These are phyloP conservation scores for Suhomyces maxii DNA, from an alignment of 1,139 yeast species.

Conservation along the genomic window DNA sequence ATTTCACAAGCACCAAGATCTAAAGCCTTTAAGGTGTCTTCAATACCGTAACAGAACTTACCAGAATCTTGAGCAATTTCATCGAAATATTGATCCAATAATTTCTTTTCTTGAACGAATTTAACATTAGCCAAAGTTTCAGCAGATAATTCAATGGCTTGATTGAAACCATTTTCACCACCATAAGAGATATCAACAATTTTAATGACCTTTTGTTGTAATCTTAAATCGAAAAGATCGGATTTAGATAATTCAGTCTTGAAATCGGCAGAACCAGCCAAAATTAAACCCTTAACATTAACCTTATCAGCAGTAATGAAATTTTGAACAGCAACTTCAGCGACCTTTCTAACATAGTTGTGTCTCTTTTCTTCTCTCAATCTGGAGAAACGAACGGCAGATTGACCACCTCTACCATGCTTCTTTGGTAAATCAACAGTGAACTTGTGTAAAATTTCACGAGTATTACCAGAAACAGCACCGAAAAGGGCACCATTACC, in stretches of 20 bases:
- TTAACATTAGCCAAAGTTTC: conserved; percentile 96
- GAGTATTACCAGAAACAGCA: conserved; percentile 92
- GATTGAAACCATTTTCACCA: conserved; percentile 98
- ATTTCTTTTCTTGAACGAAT: conserved; percentile 96
- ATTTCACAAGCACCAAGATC: conserved; percentile 96
- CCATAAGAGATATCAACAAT: conserved; percentile 97
- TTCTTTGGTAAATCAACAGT: conserved; percentile 97
- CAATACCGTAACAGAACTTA: conserved; percentile 95
- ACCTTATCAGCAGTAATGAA: conserved; percentile 92
- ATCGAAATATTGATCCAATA: conserved; percentile 87
- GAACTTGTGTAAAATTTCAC: conserved; percentile 94
- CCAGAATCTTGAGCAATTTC: conserved; percentile 97
- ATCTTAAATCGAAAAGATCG: conserved; percentile 87
- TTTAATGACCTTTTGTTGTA: conserved; percentile 83
- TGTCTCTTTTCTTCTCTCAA: conserved; percentile 99
- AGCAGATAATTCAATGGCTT: conserved; percentile 95
- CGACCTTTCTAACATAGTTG: conserved; percentile 95
- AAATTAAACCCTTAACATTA: conserved; percentile 87
- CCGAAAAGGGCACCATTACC: conserved; percentile 98
- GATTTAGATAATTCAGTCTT: conserved; percentile 91
- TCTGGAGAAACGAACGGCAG: conserved; percentile 98
- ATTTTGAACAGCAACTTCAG: conserved; percentile 97
- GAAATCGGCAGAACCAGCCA: conserved; percentile 99
- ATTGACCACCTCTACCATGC: conserved; percentile 99
- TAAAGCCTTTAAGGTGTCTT: conserved; percentile 91